Base-by-base conservation (phyloP, 2,329 filamentous ascomycete species). In the Cladophialophora carrionii region DNA sequence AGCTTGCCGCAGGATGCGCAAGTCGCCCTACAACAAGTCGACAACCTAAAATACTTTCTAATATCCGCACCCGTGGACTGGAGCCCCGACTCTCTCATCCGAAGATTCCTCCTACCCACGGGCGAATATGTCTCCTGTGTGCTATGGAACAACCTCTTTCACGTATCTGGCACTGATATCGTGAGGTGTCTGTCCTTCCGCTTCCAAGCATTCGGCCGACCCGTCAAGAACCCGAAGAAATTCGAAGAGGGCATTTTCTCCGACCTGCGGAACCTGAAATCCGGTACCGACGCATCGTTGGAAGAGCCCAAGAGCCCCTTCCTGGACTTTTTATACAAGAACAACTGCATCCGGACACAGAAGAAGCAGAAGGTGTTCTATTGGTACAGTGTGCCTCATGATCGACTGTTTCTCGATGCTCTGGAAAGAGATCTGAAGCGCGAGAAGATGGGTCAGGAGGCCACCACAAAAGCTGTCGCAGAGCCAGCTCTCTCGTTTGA, bases 351-450 rank as follows among this genome's bases (percentile, higher is more conserved):
- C 73, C 89, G 95, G 73, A 99, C 95, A 43, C 95, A 99, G 80
- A 99, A 99, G 88, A 99, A 99, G 85, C 95, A 99, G 77, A 99
- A 99, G 84, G 95, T 99, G 71, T 99, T 99, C 76, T 99, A 98
- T 82, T 99, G 95, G 95, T 99, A 98, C 81, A 97, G 93, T 82
- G 95, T 99, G 55, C 95, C 95, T 1, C 95, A 99, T 78, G 95
- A 99, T 80, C 88, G 95, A 61, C 87, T 99, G 58, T 99, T 99
- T 81, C 88, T 99, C 72, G 95, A 99, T 81, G 95, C 95, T 46
- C 84, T 99, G 73, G 95, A 99, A 84, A 90, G 95, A 71, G 95
- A 99, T 76, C 81, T 99, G 76, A 99, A 99, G 88, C 88, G 95
- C 75, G 95, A 99, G 82, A 99, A 99, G 87, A 98, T 98, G 94